A percentile compares a stretch with the other conserved stretches of the same genome.
phyloP scores from a whole-genome alignment of 495 filamentous ascomycete genomes.

The Recurvomyces mirabilis region DNA sequence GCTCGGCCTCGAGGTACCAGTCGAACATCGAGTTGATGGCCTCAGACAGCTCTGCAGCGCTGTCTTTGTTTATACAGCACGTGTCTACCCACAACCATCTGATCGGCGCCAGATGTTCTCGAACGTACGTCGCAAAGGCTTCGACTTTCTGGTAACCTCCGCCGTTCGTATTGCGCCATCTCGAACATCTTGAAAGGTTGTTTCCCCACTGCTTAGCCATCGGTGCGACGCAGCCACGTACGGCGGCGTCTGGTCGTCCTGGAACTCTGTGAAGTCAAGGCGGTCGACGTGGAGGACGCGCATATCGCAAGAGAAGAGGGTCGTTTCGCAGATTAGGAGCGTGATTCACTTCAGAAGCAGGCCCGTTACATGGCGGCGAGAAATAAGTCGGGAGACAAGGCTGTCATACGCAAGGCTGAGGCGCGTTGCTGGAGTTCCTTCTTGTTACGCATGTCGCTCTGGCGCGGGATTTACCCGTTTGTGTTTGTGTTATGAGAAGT shows the following conservation, averaged over 20 bases:
- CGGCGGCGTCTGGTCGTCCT: conserved; percentile 3
- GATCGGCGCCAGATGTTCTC: neutral
- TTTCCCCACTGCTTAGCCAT: conserved; percentile 4
- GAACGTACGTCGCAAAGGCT: conserved; percentile 5
- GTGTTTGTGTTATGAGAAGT: too few relatives aligned
- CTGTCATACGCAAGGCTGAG: neutral
- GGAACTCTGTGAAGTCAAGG: conserved; percentile 7
- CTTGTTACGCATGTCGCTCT: too few relatives aligned
- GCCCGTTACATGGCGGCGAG: neutral
- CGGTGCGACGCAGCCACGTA: conserved; percentile 10
- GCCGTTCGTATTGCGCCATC: conserved; percentile 2
- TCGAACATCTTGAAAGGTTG: conserved; percentile 1
- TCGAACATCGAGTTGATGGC: conserved; percentile 21
- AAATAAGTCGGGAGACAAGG: neutral
- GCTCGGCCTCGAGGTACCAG: conserved; percentile 11
- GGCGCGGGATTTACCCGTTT: too few relatives aligned
- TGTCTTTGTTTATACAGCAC: too few relatives aligned
- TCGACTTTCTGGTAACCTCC: conserved; percentile 8
- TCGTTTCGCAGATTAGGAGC: neutral
- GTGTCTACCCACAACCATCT: conserved; percentile 20
- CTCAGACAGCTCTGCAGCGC: too few relatives aligned
- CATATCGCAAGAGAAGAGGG: conserved; percentile 2
- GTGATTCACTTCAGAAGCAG: neutral
- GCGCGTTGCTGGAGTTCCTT: neutral
- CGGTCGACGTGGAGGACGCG: conserved; percentile 10